Percentiles rank a stretch among this genome's conserved stretches.
These are phyloP conservation scores for Galerina sulciceps DNA, from an alignment of 768 basidiomycete genomes.

Conservation along the genomic window DNA sequence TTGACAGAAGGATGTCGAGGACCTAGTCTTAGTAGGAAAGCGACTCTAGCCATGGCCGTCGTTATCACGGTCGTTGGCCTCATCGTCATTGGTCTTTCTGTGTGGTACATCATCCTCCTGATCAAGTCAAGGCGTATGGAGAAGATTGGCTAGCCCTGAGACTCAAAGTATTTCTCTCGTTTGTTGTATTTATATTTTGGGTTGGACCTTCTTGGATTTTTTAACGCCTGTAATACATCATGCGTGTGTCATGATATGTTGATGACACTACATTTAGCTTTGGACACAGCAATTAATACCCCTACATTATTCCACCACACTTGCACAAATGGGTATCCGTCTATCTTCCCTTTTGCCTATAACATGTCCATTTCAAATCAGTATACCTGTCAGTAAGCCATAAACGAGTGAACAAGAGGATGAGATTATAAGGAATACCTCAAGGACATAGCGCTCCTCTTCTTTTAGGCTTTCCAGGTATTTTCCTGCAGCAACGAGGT, in stretches of 20 bases:
- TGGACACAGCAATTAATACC: too few species aligned
- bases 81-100: constrained; percentile 52
- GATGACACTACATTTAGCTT: too few species aligned
- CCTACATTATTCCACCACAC: too few species aligned
- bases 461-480: constrained; percentile 92
- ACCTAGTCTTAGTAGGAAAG: constrained; percentile 59
- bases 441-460: constrained; percentile 96
- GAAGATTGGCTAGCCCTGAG: constrained; percentile 13
- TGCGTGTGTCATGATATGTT: too few species aligned
- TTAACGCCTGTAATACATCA: too few species aligned
- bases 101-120: constrained; percentile 40
- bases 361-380: too few species aligned
- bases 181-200: neutral
- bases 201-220: neutral
- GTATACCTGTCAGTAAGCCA: neutral
- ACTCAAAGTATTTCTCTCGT: neutral
- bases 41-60: constrained; percentile 73
- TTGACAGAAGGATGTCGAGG: constrained; percentile 56
- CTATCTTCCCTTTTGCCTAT: too few species aligned
- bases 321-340: too few species aligned
- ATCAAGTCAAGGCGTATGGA: constrained; percentile 17
- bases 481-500: constrained; percentile 68
- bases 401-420: neutral
- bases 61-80: constrained; percentile 66
- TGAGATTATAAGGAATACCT: constrained; percentile 53